Conservation (phyloP, 2,329 filamentous ascomycete genomes). For the Davidsoniella eucalypti region DNA sequence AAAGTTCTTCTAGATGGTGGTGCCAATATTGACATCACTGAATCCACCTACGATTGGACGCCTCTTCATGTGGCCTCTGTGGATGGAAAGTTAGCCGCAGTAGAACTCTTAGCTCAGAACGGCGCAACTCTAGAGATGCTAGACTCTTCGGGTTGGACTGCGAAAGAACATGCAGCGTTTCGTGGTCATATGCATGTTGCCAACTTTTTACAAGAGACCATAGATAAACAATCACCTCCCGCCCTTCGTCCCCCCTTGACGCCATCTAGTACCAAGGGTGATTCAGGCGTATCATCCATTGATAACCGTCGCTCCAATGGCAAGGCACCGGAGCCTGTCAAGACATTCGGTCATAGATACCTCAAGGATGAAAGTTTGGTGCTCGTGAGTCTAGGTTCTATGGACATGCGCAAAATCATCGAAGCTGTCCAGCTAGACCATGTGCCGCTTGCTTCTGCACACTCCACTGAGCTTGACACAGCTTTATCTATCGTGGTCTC, state of each 20-base stretch:
- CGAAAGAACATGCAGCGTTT: constrained; percentile 80
- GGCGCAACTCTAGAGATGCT: constrained; percentile 58
- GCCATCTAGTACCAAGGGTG: constrained; percentile 12
- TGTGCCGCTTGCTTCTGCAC: constrained; percentile 74
- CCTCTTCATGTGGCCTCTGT: constrained; percentile 87
- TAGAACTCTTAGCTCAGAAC: constrained; percentile 59
- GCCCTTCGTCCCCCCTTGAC: constrained; percentile 4
- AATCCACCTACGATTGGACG: constrained; percentile 84
- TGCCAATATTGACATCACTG: constrained; percentile 57
- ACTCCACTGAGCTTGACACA: constrained; percentile 86
- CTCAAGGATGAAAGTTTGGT: constrained; percentile 78
- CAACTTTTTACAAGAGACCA: constrained; percentile 34
- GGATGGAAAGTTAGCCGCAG: constrained; percentile 63
- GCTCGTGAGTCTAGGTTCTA: constrained; percentile 80
- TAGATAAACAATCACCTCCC: constrained; percentile 13
- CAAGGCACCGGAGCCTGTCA: constrained; percentile 59
- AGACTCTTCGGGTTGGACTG: constrained; percentile 87
- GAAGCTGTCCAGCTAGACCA: constrained; percentile 74
- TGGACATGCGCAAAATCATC: constrained; percentile 74
- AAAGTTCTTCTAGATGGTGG: constrained; percentile 59
- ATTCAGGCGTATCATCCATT: constrained; percentile 39
- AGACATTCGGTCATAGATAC: constrained; percentile 92
- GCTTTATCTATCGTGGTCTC: constrained; percentile 83
- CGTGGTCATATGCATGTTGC: constrained; percentile 78
- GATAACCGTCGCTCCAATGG: constrained; percentile 41